Conservation (phyloP, 2,329 filamentous ascomycete species). For the Metarhizium brunneum region DNA sequence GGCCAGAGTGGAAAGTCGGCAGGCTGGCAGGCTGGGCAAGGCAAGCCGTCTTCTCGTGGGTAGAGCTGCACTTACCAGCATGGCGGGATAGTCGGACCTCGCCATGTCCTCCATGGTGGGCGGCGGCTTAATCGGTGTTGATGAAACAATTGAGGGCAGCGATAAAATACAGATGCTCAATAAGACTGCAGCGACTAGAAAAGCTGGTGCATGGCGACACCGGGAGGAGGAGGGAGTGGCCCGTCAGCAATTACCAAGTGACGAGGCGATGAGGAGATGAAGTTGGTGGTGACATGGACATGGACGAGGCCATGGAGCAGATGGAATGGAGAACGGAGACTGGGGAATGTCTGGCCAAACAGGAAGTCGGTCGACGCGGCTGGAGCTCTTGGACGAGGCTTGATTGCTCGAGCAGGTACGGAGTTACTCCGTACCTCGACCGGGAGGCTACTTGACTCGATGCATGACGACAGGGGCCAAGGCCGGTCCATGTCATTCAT, state of each 20-base stretch:
- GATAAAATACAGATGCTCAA: constrained; percentile 19
- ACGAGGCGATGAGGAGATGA: constrained; percentile 2
- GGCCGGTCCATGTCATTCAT: neutral
- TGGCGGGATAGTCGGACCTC: constrained; percentile 82
- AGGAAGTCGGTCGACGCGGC: neutral
- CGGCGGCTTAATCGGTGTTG: neutral
- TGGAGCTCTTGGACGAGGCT: neutral
- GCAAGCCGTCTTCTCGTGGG: no score
- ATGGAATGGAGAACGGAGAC: neutral
- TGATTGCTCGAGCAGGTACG: no score
- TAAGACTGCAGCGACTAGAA: constrained; percentile 7
- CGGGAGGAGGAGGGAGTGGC: constrained; percentile 3
- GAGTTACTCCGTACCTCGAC: no score
- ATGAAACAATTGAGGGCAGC: neutral
- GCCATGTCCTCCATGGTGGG: constrained; percentile 66
- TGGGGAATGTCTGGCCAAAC: neutral
- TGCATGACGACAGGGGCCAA: neutral
- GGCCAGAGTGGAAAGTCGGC: neutral
- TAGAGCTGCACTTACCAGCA: constrained; percentile 62
- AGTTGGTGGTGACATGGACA: constrained; percentile 1
- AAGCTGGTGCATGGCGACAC: constrained; percentile 12
- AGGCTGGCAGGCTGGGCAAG: constrained; percentile 4
- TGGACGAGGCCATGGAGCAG: neutral
- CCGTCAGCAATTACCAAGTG: constrained; percentile 8
- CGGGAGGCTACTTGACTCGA: neutral